Evolutionary conservation across 768 basidiomycete genomes (phyloP).

Genomic region (Piloderma croceum): DNA sequence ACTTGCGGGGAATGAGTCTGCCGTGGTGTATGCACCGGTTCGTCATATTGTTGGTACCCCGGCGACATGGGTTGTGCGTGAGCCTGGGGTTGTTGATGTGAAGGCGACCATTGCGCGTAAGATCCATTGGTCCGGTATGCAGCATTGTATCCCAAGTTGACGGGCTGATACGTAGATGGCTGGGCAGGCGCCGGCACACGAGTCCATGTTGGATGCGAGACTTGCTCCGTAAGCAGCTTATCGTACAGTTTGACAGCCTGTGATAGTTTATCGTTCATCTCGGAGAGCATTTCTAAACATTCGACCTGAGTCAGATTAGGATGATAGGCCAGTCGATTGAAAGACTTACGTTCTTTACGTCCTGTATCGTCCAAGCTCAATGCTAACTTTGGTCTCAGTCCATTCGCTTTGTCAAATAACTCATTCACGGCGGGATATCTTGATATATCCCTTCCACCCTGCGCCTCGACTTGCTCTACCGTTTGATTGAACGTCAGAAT

Average conservation of each 20-base stretch:
- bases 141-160: slow-evolving; percentile 19
- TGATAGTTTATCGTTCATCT: slow-evolving; percentile 93
- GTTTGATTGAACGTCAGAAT: slow-evolving; percentile 90
- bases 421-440: slow-evolving; percentile 82
- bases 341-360: slow-evolving; percentile 76
- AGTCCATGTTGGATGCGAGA: slow-evolving; percentile 67
- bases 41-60: no score
- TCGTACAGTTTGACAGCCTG: slow-evolving; percentile 92
- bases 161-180: slow-evolving; percentile 29
- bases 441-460: slow-evolving; percentile 72
- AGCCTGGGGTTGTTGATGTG: slow-evolving; percentile 11
- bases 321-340: slow-evolving; percentile 7
- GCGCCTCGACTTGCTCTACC: slow-evolving; percentile 74
- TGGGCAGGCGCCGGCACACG: slow-evolving; percentile 26
- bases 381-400: slow-evolving; percentile 74
- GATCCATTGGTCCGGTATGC: slow-evolving; percentile 22
- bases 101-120: slow-evolving; percentile 32
- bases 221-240: slow-evolving; percentile 76
- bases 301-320: slow-evolving; percentile 1
- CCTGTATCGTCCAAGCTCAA: slow-evolving; percentile 80
- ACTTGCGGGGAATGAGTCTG: slow-evolving; percentile 8
- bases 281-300: slow-evolving; percentile 68
- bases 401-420: slow-evolving; percentile 77
- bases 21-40: slow-evolving; percentile 15
- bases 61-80: slow-evolving; percentile 12